Evolutionary conservation across 257 asterid species (phyloP).

Genomic region (Ligustrum vulgare): DNA sequence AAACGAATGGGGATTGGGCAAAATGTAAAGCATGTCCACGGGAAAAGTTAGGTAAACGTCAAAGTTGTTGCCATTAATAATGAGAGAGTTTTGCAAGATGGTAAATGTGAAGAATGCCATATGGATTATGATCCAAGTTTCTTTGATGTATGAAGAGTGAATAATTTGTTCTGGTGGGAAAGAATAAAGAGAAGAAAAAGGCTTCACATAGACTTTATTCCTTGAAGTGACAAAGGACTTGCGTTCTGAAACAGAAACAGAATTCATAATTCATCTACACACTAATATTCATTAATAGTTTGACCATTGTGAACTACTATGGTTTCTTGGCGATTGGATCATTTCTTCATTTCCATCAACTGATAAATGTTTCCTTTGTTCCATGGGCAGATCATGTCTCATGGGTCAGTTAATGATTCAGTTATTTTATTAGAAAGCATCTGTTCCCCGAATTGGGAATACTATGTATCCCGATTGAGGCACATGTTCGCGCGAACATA

Average conservation of each 20-base stretch:
- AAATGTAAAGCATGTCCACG: background rate
- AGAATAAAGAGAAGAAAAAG: background rate
- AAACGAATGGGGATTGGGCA: background rate
- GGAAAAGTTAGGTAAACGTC: background rate
- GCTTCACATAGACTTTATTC: background rate
- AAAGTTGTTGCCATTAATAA: background rate
- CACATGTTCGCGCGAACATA: no score
- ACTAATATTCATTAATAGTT: background rate
- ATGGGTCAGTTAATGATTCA: background rate
- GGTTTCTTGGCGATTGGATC: background rate
- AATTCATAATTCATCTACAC: background rate
- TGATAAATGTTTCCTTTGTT: background rate
- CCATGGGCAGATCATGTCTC: background rate
- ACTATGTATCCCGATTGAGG: no score
- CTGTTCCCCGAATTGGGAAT: no score
- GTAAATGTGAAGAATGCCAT: background rate
- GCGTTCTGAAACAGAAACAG: background rate
- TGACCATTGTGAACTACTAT: background rate
- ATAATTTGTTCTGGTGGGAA: background rate
- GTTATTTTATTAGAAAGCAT: no score
- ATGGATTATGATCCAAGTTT: background rate
- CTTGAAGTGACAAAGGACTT: background rate
- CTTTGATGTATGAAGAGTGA: background rate
- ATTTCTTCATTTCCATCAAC: background rate
- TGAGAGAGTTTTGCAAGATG: background rate